phyloP scores from a whole-genome alignment of 257 asterid species.

The Rauvolfia tetraphylla region DNA sequence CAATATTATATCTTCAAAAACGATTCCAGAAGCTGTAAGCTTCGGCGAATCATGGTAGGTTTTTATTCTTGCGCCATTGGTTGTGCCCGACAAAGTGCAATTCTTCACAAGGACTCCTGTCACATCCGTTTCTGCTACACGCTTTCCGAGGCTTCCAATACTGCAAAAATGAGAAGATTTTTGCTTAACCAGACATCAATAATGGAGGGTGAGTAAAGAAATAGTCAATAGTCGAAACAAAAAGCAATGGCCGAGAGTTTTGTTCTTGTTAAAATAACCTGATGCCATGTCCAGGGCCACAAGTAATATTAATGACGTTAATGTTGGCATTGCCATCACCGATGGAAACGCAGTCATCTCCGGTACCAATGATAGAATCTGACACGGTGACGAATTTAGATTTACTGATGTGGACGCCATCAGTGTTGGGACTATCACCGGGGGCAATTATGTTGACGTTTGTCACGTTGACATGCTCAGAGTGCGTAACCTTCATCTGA shows the following conservation, averaged over 20 bases:
- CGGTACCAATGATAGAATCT: conserved; percentile 39
- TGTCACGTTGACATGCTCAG: conserved; percentile 22
- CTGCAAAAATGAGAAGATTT: conserved; percentile 35
- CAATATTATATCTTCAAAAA: conserved; percentile 46
- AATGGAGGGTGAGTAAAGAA: too few relatives aligned
- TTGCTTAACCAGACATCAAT: too few relatives aligned
- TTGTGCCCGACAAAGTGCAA: conserved; percentile 55
- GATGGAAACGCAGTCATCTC: conserved; percentile 34
- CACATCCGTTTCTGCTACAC: conserved; percentile 36
- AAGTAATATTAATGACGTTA: conserved; percentile 11
- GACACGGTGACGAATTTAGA: conserved; percentile 33
- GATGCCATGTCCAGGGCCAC: conserved; percentile 45
- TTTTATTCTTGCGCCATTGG: conserved; percentile 78
- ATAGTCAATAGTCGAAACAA: too few relatives aligned
- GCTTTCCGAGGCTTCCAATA: conserved; percentile 78
- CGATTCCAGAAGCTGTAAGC: conserved; percentile 30
- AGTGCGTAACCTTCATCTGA: conserved; percentile 47
- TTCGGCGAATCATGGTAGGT: conserved; percentile 47
- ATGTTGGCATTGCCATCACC: conserved; percentile 23
- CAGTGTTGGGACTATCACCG: conserved; percentile 73
- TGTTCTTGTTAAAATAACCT: conserved; percentile 14
- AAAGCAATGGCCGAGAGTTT: neutral
- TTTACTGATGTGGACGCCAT: conserved; percentile 55
- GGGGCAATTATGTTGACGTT: conserved; percentile 55
- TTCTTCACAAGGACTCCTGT: conserved; percentile 34